Base-by-base conservation (phyloP, 1,139 yeast species). In the Candida glucosophila region DNA sequence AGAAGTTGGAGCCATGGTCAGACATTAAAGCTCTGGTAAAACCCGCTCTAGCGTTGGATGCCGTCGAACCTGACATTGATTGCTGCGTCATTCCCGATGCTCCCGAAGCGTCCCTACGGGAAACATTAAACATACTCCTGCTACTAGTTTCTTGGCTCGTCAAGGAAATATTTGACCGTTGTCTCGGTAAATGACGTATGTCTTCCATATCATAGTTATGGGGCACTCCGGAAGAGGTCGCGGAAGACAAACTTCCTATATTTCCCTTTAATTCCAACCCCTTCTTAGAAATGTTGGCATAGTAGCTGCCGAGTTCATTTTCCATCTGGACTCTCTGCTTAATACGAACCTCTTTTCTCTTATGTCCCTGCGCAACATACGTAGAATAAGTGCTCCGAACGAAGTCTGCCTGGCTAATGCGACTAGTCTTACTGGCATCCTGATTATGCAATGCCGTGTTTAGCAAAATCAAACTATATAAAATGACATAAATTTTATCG, bases 391-490 rank as follows among this genome's bases (percentile, higher is more conserved):
- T 75, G 46, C 76, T 77, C 22, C 58, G 58, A 25, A 76, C 64
- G 40, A 74, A 77, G 36, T 70, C 73, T 3, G 56, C 41, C 41
- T 62, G 67, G 29, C 59, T 49, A 29, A 67, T 66, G 34, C 55
- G 57, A 19, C 59, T 52, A 36, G 55, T 56, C 35, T 55, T 61
- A 30, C 47, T 52, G 17, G 62, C 48, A 34, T 63, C 73, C 10
- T 53, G 48, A 36, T 74, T 73, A 47, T 77, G 80, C 26, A 78
- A 54, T 20, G 79, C 77, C 2, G 85, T 76, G 43, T 85, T 85
- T 29, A 83, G 61, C 30, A 85, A 64, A 29, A 85, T 65, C 39
- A 85, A 61, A 6, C 88, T 70, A 52, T 82, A 85, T 21, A 83
- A 67, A 8, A 83, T 60, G 21, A 86, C 74, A 45, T 82, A 83